Evolutionary conservation across 805 yeast species (phyloP).

Genomic region (Metschnikowia noctiluminum): DNA sequence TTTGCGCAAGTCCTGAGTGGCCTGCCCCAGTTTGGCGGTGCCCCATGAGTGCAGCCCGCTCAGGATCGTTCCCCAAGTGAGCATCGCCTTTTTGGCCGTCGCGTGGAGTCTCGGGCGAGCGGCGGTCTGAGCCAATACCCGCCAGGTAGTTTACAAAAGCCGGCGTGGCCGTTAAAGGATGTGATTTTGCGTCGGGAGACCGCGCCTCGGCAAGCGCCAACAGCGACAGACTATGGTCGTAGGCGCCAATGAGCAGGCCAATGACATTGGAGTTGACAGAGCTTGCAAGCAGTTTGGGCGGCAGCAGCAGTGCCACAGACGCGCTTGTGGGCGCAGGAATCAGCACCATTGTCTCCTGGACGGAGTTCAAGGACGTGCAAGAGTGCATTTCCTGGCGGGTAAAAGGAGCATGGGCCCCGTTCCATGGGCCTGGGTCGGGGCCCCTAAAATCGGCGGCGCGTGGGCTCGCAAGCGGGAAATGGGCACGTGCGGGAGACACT

Average conservation of each 20-base stretch:
- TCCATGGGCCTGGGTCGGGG: too few species aligned
- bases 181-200: background rate
- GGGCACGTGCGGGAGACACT: slow-evolving; percentile 17
- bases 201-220: slow-evolving; percentile 9
- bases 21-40: too few species aligned
- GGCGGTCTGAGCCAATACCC: too few species aligned
- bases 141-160: too few species aligned
- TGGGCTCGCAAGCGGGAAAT: too few species aligned
- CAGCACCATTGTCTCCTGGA: background rate
- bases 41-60: too few species aligned
- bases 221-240: slow-evolving; percentile 27
- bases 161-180: background rate
- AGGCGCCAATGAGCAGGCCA: slow-evolving; percentile 30
- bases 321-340: background rate
- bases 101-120: too few species aligned
- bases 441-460: too few species aligned
- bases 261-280: slow-evolving; percentile 24
- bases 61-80: background rate
- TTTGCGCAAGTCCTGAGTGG: too few species aligned
- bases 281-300: slow-evolving; percentile 18
- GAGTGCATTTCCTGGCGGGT: too few species aligned
- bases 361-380: too few species aligned
- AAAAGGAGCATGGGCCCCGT: background rate
- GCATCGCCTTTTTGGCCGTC: too few species aligned
- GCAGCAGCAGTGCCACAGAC: slow-evolving; percentile 13